Base-by-base conservation (phyloP, 768 basidiomycete genomes). In the Boletus subcaerulescens region DNA sequence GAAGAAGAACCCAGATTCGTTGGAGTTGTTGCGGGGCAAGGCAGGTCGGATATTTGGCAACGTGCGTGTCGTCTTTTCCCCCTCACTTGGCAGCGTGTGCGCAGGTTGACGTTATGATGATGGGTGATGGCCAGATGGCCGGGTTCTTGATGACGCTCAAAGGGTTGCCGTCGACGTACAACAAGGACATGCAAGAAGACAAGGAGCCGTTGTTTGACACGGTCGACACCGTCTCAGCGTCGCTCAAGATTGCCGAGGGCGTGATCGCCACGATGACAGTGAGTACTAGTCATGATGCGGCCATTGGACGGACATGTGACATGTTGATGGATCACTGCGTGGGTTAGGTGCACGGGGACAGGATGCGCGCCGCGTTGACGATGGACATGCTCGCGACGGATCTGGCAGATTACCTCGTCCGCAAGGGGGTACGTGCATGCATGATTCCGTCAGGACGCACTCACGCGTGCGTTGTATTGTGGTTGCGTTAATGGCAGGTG, bases 351-450 rank as follows among this genome's bases (percentile, higher is more conserved):
- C 85, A 97, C 68, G 84, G 81, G 2, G 83, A 92, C 35, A 95
- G 86, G 77, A 99, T 99, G 97, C 80, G 78, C 36, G 77, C 81
- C 55, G 92, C 94, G 1, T 74, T 98, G 64, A 98, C 96, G 10
- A 94, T 92, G 89, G 97, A 99, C 71, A 91, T 98, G 56, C 86
- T 99, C 46, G 97, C 97, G 5, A 99, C 97, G n/a, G 97, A 99
- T 65, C 75, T 99, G 26, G 97, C 97, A 10, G 96, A 99, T 70
- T 98, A 99, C 72, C 89, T 99, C 39, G 97, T 99, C 58, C 89
- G 95, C 63, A 98, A 97, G 79, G 96, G 97, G 60, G 96, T 97
- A 72, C 61, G 90, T 80, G 5, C 2, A 33, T 29, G 45, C 32
- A 20, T 22, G 32, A 46, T 46, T 29, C 29, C 29, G 29, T 29